phyloP scores from a whole-genome alignment of 192 early-diverging fungal species.

The Anaeromyces robustus region DNA sequence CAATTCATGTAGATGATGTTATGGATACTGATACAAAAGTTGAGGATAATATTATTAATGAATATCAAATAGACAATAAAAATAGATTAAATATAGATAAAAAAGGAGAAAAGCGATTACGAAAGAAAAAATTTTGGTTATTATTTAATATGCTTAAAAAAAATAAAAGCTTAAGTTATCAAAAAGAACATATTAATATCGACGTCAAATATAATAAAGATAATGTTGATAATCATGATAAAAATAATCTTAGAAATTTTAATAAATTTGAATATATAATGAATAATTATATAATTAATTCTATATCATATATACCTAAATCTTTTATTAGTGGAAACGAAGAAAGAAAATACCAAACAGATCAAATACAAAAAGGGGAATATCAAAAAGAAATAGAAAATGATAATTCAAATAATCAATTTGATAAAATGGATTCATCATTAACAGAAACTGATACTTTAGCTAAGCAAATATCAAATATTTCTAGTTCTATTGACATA shows the following conservation, averaged over 20 bases:
- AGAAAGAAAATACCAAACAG: too few relatives aligned
- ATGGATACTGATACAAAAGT: too few relatives aligned
- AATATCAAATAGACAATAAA: too few relatives aligned
- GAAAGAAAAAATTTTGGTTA: not conserved
- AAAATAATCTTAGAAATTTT: too few relatives aligned
- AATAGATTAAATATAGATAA: not conserved
- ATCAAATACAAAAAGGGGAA: not conserved
- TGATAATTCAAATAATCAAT: not conserved
- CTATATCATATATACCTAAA: too few relatives aligned
- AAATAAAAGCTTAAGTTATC: not conserved
- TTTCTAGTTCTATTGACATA: not conserved
- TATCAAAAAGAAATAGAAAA: not conserved
- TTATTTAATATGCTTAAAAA: not conserved
- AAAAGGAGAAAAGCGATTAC: not conserved
- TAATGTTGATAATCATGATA: too few relatives aligned
- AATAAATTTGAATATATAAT: too few relatives aligned
- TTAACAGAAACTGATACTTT: not conserved
- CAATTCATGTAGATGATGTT: not conserved
- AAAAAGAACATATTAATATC: too few relatives aligned
- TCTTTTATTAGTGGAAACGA: too few relatives aligned
- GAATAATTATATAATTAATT: too few relatives aligned
- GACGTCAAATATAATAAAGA: too few relatives aligned
- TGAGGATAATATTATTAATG: too few relatives aligned
- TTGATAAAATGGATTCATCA: not conserved
- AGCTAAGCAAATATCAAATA: not conserved